phyloP scores from a whole-genome alignment of 2,329 filamentous ascomycete genomes.

The Fusarium sp. region DNA sequence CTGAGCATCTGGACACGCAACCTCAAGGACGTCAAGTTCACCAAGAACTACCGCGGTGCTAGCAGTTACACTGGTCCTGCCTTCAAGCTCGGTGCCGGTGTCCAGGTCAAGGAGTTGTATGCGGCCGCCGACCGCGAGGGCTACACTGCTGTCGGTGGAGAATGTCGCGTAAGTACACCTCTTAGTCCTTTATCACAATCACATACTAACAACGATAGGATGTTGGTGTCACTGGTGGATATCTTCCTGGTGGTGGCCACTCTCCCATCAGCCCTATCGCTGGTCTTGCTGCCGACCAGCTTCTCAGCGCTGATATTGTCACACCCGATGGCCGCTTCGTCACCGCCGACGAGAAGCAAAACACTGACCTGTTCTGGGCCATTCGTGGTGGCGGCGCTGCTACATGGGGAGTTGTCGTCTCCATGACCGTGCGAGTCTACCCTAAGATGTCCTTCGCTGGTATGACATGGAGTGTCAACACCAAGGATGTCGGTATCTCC shows the following conservation, averaged over 20 bases:
- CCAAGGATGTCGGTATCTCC: slow-evolving; percentile 40
- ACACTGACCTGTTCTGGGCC: slow-evolving; percentile 72
- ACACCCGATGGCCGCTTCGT: slow-evolving; percentile 62
- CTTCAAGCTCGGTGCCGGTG: slow-evolving; percentile 66
- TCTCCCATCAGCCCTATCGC: slow-evolving; percentile 63
- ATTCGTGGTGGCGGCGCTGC: slow-evolving; percentile 67
- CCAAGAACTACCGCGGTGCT: slow-evolving; percentile 55
- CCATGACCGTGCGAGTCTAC: slow-evolving; percentile 53
- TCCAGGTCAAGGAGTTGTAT: slow-evolving; percentile 62
- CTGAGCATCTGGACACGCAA: slow-evolving; percentile 57
- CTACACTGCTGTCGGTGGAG: slow-evolving; percentile 66
- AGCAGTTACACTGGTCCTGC: slow-evolving; percentile 63
- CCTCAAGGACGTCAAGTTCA: slow-evolving; percentile 57
- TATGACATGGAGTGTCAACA: slow-evolving; percentile 47
- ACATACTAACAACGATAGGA: slow-evolving; percentile 45
- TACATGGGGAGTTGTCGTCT: slow-evolving; percentile 60
- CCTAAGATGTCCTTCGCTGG: slow-evolving; percentile 52
- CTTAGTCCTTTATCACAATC: rapidly evolving
- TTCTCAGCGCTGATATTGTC: slow-evolving; percentile 67
- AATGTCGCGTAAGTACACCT: slow-evolving; percentile 52
- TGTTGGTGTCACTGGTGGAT: slow-evolving; percentile 71
- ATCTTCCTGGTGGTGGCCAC: slow-evolving; percentile 71
- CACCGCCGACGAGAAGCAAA: slow-evolving; percentile 56
- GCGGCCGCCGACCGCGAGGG: slow-evolving; percentile 59
- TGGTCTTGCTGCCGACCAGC: slow-evolving; percentile 71